These are phyloP conservation scores for Anethum foeniculum DNA, from an alignment of 140 eudicot genomes.

Conservation along the genomic window DNA sequence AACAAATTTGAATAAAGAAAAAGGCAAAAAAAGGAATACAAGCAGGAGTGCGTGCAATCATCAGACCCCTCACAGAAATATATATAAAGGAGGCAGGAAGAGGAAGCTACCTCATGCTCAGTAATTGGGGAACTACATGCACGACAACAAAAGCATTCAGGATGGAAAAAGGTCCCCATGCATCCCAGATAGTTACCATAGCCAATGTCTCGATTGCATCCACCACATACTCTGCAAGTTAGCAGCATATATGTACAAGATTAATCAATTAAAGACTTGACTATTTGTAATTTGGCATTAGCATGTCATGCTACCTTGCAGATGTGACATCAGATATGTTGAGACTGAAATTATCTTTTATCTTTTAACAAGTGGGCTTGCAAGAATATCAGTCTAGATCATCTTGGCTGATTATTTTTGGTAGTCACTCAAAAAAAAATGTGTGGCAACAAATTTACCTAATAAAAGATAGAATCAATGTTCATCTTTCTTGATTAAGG, in stretches of 20 bases:
- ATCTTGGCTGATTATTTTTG: background rate
- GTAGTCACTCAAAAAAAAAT: background rate
- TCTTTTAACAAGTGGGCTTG: background rate
- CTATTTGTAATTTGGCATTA: background rate
- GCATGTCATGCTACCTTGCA: background rate
- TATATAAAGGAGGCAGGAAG: background rate
- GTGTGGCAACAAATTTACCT: background rate
- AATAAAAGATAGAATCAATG: background rate
- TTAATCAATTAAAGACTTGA: slow-evolving; percentile 15
- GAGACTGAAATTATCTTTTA: background rate
- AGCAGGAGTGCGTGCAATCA: background rate
- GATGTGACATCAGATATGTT: background rate
- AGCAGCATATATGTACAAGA: slow-evolving; percentile 17
- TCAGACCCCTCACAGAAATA: background rate
- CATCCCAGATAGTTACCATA: slow-evolving; percentile 88
- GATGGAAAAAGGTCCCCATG: slow-evolving; percentile 91
- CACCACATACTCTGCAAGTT: slow-evolving; percentile 66
- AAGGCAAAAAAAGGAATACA: background rate
- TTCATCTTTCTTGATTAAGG: background rate
- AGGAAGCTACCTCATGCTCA: slow-evolving; percentile 71
- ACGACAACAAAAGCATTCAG: slow-evolving; percentile 75
- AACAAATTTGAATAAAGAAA: background rate
- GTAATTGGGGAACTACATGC: slow-evolving; percentile 78
- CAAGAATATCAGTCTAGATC: background rate
- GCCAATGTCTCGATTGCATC: slow-evolving; percentile 76